phyloP scores from a whole-genome alignment of 83 land plant genomes.

The Picea abies region DNA sequence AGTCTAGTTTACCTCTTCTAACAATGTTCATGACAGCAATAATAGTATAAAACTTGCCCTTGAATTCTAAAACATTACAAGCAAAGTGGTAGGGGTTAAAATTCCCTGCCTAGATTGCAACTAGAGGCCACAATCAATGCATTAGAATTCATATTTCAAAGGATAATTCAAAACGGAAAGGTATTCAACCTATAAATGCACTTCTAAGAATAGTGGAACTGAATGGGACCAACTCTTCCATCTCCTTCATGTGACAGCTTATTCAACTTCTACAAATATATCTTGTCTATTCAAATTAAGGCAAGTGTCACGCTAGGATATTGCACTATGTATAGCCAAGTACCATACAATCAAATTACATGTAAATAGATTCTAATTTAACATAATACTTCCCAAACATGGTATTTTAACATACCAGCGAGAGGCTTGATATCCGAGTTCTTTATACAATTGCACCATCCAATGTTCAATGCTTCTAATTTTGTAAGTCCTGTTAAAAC shows the following conservation, averaged over 20 bases:
- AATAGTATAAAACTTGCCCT: neutral
- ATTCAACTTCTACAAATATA: neutral
- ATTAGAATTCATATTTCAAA: neutral
- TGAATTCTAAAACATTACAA: neutral
- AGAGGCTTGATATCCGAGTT: conserved; percentile 81
- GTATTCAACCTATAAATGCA: no score
- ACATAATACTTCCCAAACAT: neutral
- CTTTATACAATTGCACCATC: conserved; percentile 82
- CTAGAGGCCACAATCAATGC: neutral
- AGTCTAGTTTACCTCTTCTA: neutral
- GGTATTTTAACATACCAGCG: conserved; percentile 52
- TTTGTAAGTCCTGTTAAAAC: conserved; percentile 64
- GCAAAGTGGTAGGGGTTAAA: neutral
- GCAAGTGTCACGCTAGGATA: neutral
- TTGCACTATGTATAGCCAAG: neutral
- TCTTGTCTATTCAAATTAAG: neutral
- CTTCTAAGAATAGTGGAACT: no score
- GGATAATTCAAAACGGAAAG: no score
- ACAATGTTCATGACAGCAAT: neutral
- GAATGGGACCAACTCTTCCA: neutral
- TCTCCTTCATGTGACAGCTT: neutral
- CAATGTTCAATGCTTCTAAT: conserved; percentile 81
- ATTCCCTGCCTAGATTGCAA: neutral
- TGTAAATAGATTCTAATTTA: neutral
- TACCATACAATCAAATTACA: neutral